These are phyloP conservation scores for Aspergillus diversus DNA, from an alignment of 495 filamentous ascomycete genomes.

Conservation along the genomic window DNA sequence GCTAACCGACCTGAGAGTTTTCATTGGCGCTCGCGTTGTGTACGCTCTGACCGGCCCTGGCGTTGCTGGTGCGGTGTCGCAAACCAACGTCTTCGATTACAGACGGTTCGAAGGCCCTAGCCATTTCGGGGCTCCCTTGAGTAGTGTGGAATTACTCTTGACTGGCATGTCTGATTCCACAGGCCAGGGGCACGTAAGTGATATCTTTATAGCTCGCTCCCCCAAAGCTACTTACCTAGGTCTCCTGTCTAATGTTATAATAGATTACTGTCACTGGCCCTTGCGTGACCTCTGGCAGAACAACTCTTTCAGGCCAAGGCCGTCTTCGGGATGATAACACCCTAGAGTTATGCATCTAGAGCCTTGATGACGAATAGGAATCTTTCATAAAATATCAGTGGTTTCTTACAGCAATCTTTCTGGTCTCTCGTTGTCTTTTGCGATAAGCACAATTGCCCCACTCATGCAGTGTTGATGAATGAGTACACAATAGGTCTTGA, in stretches of 20 bases:
- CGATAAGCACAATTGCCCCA: neutral
- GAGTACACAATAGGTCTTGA: neutral
- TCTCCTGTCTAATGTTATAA: neutral
- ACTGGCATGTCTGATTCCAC: constrained; percentile 59
- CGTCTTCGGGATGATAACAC: constrained; percentile 49
- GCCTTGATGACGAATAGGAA: neutral
- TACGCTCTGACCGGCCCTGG: constrained; percentile 82
- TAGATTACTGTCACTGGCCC: constrained; percentile 48
- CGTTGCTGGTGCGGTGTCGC: constrained; percentile 81
- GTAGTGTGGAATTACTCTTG: constrained; percentile 76
- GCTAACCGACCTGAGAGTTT: constrained; percentile 77
- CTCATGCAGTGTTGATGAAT: constrained; percentile 6
- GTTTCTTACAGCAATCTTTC: constrained; percentile 5
- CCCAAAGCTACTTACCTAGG: neutral
- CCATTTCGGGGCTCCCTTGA: constrained; percentile 84
- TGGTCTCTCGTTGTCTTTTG: constrained; percentile 1
- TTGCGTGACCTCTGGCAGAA: constrained; percentile 39
- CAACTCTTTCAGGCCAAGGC: constrained; percentile 33
- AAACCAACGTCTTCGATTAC: constrained; percentile 90
- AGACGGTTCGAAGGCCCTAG: constrained; percentile 57
- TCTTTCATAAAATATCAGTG: neutral
- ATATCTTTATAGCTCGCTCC: neutral
- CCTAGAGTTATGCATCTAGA: constrained; percentile 32
- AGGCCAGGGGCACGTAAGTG: constrained; percentile 66
- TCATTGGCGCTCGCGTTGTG: constrained; percentile 77